Evolutionary conservation across 2,329 filamentous ascomycete species (phyloP), one percentile per base, ranked within the genome.

Genomic region (Ascochyta koolunga): DNA sequence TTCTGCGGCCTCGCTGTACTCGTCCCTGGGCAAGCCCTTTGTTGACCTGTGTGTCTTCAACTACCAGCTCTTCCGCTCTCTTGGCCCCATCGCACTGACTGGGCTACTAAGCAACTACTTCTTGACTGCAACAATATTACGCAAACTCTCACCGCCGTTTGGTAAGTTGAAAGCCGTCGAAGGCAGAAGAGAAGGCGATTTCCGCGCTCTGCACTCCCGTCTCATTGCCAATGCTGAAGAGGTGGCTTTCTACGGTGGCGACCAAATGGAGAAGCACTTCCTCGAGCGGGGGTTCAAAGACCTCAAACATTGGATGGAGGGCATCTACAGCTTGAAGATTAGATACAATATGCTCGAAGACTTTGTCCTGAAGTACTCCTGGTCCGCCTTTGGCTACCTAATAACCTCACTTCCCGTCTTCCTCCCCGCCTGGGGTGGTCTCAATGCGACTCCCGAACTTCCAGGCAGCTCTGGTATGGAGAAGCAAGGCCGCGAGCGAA

Each of bases 311-410:
- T 97, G 93, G 90, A 98, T 99, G 93, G 95, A 99, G 73, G 89
- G 91, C 38, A 97, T 99, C 61, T 99, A 99, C 77, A 93, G 92
- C 75, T 86, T 98, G 62, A 97, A 97, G 60, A 96, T 99, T 62
- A 88, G 92, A 15, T 99, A 99, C 79, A 99, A 98, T 73, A 99
- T 99, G 80, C 86, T 99, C 0, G 95, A 99, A 72, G 95, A 99
- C 73, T 96, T 99, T 68, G 91, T 99, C 42, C 80, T 99, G 55
- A 99, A 99, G 74, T 99, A 99, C 73, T 95, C 91, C 61, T 99
- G 95, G 95, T 98, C 93, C 60, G 95, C 95, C 0, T 96, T 97
- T 70, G 95, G 95, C 31, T 99, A 99, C 69, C 83, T 98, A 31
- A 83, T 99, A 51, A 95, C 93, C 1, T 96, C 93, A 3, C 81